A percentile compares a stretch with the other conserved stretches of the same genome.
Conservation (phyloP, 139 green algal genomes). For the Chlamydomonas asymmetrica region DNA sequence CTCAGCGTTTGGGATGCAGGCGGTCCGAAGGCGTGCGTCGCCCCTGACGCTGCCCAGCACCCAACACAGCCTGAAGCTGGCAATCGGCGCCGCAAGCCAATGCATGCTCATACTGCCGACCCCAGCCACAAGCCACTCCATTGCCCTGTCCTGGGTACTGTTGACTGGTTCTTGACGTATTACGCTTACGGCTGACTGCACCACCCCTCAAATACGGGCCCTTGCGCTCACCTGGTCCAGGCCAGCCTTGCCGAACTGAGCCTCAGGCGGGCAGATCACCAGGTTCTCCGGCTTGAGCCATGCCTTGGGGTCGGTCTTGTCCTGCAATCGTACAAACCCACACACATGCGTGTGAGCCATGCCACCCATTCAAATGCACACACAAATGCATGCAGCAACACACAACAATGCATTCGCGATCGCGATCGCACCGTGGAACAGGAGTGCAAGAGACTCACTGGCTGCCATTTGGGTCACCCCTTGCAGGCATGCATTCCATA, state of each 20-base stretch:
- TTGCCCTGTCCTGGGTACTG: too few relatives aligned
- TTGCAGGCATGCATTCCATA: background rate
- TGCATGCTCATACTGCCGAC: too few relatives aligned
- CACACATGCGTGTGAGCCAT: background rate
- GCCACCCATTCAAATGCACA: background rate
- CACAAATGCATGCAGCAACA: background rate
- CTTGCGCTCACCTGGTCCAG: conserved; percentile 36
- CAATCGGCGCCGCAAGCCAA: too few relatives aligned
- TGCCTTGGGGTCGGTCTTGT: conserved; percentile 61
- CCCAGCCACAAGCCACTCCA: too few relatives aligned
- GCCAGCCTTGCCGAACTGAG: conserved; percentile 36
- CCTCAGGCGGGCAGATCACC: conserved; percentile 53
- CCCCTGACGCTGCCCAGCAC: too few relatives aligned
- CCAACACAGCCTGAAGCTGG: too few relatives aligned
- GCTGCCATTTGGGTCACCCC: background rate
- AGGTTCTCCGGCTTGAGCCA: conserved; percentile 62
- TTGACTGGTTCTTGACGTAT: too few relatives aligned
- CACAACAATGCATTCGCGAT: background rate
- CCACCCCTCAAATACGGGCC: too few relatives aligned
- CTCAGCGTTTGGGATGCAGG: too few relatives aligned
- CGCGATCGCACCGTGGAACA: background rate
- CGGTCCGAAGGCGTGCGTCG: too few relatives aligned
- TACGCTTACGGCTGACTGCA: too few relatives aligned
- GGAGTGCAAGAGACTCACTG: background rate
- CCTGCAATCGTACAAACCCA: conserved; percentile 9